These are phyloP conservation scores for Mycena galopus DNA, from an alignment of 768 basidiomycete genomes.

Conservation along the genomic window DNA sequence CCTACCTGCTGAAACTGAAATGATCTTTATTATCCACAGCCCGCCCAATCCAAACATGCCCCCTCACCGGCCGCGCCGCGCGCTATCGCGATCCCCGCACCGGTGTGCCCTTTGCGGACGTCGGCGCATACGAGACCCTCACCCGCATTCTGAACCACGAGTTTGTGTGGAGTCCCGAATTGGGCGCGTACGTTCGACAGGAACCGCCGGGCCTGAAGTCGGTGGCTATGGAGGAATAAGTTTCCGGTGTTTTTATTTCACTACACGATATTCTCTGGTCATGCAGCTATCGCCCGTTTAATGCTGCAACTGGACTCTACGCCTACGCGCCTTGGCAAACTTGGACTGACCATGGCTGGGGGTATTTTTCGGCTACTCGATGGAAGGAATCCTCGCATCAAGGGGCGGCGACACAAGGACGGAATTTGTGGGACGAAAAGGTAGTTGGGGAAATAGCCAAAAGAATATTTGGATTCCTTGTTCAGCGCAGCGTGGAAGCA, in stretches of 20 bases:
- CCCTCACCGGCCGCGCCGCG: slow-evolving; percentile 83
- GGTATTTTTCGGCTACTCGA: too few relatives aligned
- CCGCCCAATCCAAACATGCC: slow-evolving; percentile 75
- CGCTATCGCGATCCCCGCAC: slow-evolving; percentile 86
- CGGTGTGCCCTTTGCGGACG: slow-evolving; percentile 82
- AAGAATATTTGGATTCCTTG: too few relatives aligned
- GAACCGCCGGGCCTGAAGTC: slow-evolving; percentile 31
- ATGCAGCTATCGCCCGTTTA: too few relatives aligned
- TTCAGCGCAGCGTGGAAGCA: too few relatives aligned
- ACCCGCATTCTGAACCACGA: slow-evolving; percentile 73
- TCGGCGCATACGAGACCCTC: slow-evolving; percentile 73
- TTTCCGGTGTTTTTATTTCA: neutral
- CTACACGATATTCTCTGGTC: neutral
- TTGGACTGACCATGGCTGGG: too few relatives aligned
- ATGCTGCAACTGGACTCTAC: too few relatives aligned
- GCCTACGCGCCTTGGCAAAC: too few relatives aligned
- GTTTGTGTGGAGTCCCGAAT: slow-evolving; percentile 72
- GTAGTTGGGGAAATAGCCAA: too few relatives aligned
- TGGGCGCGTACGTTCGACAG: slow-evolving; percentile 58
- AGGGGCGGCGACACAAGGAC: too few relatives aligned
- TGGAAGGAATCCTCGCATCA: too few relatives aligned
- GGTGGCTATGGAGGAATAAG: neutral
- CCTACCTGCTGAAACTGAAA: too few relatives aligned
- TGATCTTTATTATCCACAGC: slow-evolving; percentile 61
- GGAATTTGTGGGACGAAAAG: too few relatives aligned